phyloP scores from a whole-genome alignment of 768 basidiomycete species.

The Tricholoma hemisulphureum region DNA sequence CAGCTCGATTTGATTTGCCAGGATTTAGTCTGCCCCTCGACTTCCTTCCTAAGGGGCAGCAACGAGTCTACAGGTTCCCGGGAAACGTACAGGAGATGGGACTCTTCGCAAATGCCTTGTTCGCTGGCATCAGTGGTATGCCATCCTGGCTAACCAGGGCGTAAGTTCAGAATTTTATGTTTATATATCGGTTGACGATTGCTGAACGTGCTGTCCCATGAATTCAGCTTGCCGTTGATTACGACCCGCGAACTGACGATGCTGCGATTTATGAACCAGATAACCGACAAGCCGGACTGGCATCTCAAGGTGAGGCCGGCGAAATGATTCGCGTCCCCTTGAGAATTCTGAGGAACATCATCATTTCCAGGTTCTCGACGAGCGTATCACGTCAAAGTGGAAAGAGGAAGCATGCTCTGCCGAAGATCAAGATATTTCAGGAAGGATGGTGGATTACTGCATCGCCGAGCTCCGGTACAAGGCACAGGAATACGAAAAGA shows the following conservation, averaged over 20 bases:
- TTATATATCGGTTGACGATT: not conserved
- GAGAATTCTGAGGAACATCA: not conserved
- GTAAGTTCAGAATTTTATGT: no score
- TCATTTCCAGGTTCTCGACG: slow-evolving; percentile 18
- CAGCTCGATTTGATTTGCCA: not conserved
- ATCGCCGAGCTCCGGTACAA: slow-evolving; percentile 23
- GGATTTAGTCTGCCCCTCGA: not conserved
- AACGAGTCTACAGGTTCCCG: not conserved
- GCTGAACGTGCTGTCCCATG: no score
- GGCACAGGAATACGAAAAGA: slow-evolving; percentile 12
- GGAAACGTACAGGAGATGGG: no score
- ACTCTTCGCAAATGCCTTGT: slow-evolving; percentile 4
- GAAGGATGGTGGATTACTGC: slow-evolving; percentile 21
- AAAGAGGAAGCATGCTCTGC: slow-evolving; percentile 10
- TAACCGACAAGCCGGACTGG: slow-evolving; percentile 37
- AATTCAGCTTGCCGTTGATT: slow-evolving; percentile 7
- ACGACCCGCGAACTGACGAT: slow-evolving; percentile 33
- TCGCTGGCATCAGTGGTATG: no score
- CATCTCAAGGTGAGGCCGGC: slow-evolving; percentile 29
- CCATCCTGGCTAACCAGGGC: no score
- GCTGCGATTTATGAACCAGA: slow-evolving; percentile 34
- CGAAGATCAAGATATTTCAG: slow-evolving; percentile 9
- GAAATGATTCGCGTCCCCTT: not conserved
- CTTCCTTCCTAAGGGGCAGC: not conserved
- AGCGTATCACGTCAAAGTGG: slow-evolving; percentile 15